phyloP scores from a whole-genome alignment of 805 yeast species.

The Kuraishia ogatae region DNA sequence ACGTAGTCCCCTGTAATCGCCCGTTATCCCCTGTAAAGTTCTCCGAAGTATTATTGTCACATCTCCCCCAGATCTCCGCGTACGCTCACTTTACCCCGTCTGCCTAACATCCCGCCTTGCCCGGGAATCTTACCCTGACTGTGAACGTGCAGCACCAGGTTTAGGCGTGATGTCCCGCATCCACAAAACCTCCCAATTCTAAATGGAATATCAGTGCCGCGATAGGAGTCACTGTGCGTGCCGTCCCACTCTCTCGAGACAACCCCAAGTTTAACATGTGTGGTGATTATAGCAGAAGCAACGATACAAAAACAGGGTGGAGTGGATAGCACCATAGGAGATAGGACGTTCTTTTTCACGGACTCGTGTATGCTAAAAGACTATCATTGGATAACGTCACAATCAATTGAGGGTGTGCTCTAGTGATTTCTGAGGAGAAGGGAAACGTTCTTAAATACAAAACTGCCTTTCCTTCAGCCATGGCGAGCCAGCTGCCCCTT shows the following conservation, averaged over 20 bases:
- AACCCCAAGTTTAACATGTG: background rate
- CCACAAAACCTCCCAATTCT: background rate
- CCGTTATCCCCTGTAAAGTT: too few relatives aligned
- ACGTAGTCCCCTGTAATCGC: too few relatives aligned
- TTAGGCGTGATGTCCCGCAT: background rate
- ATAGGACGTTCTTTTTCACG: too few relatives aligned
- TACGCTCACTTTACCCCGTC: background rate
- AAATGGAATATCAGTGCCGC: background rate
- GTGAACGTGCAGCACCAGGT: background rate
- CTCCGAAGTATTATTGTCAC: too few relatives aligned
- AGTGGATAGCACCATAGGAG: too few relatives aligned
- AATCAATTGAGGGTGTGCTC: too few relatives aligned
- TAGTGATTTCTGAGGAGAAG: too few relatives aligned
- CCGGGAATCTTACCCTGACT: background rate
- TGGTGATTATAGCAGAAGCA: too few relatives aligned
- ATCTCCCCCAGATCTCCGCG: too few relatives aligned
- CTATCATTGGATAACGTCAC: too few relatives aligned
- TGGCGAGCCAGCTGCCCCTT: background rate
- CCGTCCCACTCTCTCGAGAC: background rate
- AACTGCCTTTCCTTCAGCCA: background rate
- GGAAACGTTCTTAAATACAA: background rate
- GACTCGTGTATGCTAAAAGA: too few relatives aligned
- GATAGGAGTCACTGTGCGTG: background rate
- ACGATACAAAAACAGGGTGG: background rate
- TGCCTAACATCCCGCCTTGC: background rate